Percentiles rank a stretch among this genome's conserved stretches.
Evolutionary conservation across 495 filamentous ascomycete genomes (phyloP).

Genomic region (Trichoderma virens): DNA sequence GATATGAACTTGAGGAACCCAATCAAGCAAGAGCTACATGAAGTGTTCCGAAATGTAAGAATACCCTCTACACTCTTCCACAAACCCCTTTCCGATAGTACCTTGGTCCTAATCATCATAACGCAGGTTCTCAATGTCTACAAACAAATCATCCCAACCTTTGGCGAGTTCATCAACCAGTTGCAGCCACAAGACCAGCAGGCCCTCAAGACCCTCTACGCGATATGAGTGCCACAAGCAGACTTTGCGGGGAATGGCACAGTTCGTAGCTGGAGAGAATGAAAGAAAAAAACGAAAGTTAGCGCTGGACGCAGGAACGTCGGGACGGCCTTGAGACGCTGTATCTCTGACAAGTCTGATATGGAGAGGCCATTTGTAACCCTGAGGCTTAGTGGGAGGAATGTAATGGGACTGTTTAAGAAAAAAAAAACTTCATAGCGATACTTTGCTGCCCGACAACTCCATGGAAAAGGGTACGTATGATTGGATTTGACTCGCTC

Average conservation of each 20-base stretch:
- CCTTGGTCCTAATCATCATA: background rate
- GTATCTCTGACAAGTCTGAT: background rate
- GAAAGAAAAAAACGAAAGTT: background rate
- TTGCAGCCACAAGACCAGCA: constrained; percentile 57
- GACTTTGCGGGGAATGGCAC: background rate
- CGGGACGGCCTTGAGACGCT: background rate
- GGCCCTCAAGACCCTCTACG: constrained; percentile 38
- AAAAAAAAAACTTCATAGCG: background rate
- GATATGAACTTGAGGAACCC: constrained; percentile 43
- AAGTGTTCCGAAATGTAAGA: constrained; percentile 39
- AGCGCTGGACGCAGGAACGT: background rate
- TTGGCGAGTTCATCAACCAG: constrained; percentile 67
- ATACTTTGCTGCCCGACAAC: background rate
- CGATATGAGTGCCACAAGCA: constrained; percentile 15
- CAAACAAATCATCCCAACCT: constrained; percentile 76
- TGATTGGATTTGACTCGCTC: background rate
- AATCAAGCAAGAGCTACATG: constrained; percentile 38
- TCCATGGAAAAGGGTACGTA: background rate
- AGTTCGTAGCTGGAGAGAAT: background rate
- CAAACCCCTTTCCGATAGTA: background rate
- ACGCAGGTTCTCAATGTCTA: constrained; percentile 71
- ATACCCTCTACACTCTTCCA: background rate
- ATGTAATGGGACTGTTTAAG: background rate
- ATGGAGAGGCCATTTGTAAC: background rate
- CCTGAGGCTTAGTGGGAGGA: background rate